Evolutionary conservation across 2,329 filamentous ascomycete genomes (phyloP).

Genomic region (Hypoxylon sp.): DNA sequence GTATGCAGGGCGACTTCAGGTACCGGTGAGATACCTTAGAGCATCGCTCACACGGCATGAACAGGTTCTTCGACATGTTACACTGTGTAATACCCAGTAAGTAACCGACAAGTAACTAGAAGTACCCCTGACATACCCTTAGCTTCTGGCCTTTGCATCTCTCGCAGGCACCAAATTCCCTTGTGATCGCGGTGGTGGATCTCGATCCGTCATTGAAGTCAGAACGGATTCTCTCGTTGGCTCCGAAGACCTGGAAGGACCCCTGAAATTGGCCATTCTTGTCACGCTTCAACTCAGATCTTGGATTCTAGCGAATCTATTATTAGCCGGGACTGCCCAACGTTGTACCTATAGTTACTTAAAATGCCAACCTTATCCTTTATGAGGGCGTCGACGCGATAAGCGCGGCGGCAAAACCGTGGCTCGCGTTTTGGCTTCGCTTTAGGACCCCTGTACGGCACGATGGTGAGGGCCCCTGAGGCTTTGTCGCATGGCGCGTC

Average conservation of each 20-base stretch:
- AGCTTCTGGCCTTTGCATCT: constrained; percentile 27
- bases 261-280: constrained; percentile 24
- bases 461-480: constrained; percentile 16
- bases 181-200: constrained; percentile 23
- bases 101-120: constrained; percentile 9
- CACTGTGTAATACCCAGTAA: constrained; percentile 28
- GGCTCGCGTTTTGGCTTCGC: constrained; percentile 19
- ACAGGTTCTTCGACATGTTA: constrained; percentile 19
- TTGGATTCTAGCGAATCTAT: constrained; percentile 25
- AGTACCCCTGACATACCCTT: constrained; percentile 16
- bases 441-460: constrained; percentile 26
- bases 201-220: constrained; percentile 19
- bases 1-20: constrained; percentile 30
- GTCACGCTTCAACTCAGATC: constrained; percentile 23
- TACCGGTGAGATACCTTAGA: constrained; percentile 9
- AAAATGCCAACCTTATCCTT: constrained; percentile 22
- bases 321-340: constrained; percentile 18
- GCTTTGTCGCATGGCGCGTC: background rate
- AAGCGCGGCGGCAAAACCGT: constrained; percentile 13
- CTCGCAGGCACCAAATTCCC: constrained; percentile 21
- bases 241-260: constrained; percentile 23
- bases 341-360: background rate
- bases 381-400: constrained; percentile 26
- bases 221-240: constrained; percentile 26
- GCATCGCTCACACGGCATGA: constrained; percentile 25